Percentiles rank a stretch among this genome's conserved stretches.
These are phyloP conservation scores for Lineolata rhizophorae DNA, from an alignment of 495 filamentous ascomycete genomes.

Conservation along the genomic window DNA sequence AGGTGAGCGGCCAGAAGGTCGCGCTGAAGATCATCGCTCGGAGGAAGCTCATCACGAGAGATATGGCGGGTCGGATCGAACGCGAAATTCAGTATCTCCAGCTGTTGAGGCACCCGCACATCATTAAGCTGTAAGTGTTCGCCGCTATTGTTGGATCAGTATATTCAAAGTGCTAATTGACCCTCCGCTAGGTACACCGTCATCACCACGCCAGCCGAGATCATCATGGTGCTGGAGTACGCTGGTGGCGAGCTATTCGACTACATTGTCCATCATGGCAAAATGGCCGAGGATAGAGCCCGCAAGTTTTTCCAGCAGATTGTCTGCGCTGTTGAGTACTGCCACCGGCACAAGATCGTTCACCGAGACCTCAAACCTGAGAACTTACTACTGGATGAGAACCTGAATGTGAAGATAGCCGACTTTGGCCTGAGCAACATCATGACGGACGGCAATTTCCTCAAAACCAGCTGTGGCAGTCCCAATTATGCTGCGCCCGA, in stretches of 20 bases:
- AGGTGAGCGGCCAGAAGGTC: conserved; percentile 77
- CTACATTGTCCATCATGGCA: conserved; percentile 80
- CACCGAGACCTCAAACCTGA: conserved; percentile 96
- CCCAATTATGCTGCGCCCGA: conserved; percentile 97
- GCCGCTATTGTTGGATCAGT: neutral
- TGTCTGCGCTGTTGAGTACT: conserved; percentile 97
- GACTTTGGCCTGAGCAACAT: conserved; percentile 98
- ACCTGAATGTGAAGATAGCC: conserved; percentile 95
- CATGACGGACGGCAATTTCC: conserved; percentile 97
- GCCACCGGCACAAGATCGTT: conserved; percentile 95
- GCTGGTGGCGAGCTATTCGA: conserved; percentile 94
- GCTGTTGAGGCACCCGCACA: conserved; percentile 85
- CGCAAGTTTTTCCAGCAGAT: conserved; percentile 98
- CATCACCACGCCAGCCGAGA: conserved; percentile 78
- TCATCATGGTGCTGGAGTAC: conserved; percentile 98
- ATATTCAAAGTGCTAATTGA: conserved; percentile 10
- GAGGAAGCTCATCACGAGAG: conserved; percentile 80
- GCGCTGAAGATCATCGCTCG: conserved; percentile 93
- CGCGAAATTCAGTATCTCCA: conserved; percentile 96
- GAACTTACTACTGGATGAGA: conserved; percentile 80
- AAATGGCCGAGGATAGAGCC: conserved; percentile 72
- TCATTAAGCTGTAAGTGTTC: conserved; percentile 76
- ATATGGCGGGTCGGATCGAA: conserved; percentile 94
- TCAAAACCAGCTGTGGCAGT: conserved; percentile 95
- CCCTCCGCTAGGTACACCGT: conserved; percentile 63